Base-by-base conservation (phyloP, 177 flowering plant species). In the Tripterygium wilfordii region DNA sequence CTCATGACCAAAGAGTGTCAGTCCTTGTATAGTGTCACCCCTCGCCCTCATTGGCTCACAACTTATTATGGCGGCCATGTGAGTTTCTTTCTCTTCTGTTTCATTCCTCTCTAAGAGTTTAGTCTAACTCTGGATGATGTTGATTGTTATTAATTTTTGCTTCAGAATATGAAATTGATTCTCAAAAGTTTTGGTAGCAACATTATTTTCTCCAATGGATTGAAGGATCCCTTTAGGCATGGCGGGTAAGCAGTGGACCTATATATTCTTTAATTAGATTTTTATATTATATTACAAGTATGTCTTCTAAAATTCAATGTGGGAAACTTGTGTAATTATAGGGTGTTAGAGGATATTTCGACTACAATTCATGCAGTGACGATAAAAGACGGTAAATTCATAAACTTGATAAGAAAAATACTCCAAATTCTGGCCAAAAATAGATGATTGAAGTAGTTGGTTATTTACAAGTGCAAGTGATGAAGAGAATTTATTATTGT, bases 121-220 rank as follows among this genome's bases (percentile, higher is more conserved):
- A n/a, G n/a, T n/a, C n/a, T n/a, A n/a, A n/a, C n/a, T 23, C 16
- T 23, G 14, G 10, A 15, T 32, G 5, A 1, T 3, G 33, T n/a
- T n/a, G n/a, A n/a, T n/a, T n/a, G n/a, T n/a, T n/a, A n/a, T 54
- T 18, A 33, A 9, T 38, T 19, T 15, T 32, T 21, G 40, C 15
- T 5, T 38, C 57, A 60, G 69, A 53, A 50, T 36, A 51, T 65
- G 8, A 47, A 51, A 17, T 10, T 45, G 29, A 33, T 51, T 38
- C 65, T 65, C 8, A 16, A 47, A 1, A 45, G 53, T 12, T 65
- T 60, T 56, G 69, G 36, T 15, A 65, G 62, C 58, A 65, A 65
- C 31, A 65, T 65, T 15, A 65, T 65, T 3, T 65, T 65, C 62
- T 65, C 69, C 49, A 60, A 65, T 30, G 69, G 69, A n/a, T 51